These are phyloP conservation scores for Kwoniella heveanensis DNA, from an alignment of 768 basidiomycete species.

Conservation along the genomic window DNA sequence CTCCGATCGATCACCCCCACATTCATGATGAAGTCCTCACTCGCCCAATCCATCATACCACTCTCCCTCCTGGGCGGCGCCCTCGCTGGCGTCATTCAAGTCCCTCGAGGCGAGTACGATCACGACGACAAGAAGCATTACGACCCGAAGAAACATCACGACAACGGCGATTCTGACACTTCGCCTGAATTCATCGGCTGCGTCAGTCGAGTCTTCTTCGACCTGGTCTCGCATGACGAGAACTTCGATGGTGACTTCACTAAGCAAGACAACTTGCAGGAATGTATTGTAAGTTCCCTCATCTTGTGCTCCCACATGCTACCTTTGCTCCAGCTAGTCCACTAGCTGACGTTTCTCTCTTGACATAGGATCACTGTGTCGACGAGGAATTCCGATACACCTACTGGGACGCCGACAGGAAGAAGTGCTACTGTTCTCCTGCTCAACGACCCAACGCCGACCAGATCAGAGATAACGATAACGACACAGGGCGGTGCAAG, in stretches of 20 bases:
- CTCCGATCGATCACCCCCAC: neutral
- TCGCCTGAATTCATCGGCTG: slow-evolving; percentile 20
- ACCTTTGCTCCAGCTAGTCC: too few relatives aligned
- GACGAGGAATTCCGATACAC: slow-evolving; percentile 18
- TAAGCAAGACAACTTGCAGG: slow-evolving; percentile 10
- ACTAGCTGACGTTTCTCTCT: neutral
- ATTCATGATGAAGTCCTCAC: slow-evolving; percentile 5
- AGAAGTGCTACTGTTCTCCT: slow-evolving; percentile 20
- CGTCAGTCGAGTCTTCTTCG: slow-evolving; percentile 19
- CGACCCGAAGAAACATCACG: slow-evolving; percentile 8
- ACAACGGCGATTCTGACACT: neutral
- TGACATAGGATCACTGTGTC: slow-evolving; percentile 13
- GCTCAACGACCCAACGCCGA: slow-evolving; percentile 22
- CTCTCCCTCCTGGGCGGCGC: slow-evolving; percentile 15
- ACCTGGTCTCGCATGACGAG: slow-evolving; percentile 12
- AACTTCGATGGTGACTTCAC: slow-evolving; percentile 18
- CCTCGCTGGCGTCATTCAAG: slow-evolving; percentile 16
- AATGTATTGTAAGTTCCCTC: slow-evolving; percentile 10
- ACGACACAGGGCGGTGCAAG: slow-evolving; percentile 9
- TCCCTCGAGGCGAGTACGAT: slow-evolving; percentile 14
- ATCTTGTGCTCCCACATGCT: too few relatives aligned
- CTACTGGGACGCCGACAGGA: slow-evolving; percentile 18
- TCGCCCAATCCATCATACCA: slow-evolving; percentile 8
- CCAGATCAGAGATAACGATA: slow-evolving; percentile 17
- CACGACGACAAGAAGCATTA: slow-evolving; percentile 11